Evolutionary conservation across 345 rosid species (phyloP).

Genomic region (Hirschfeldia incana): DNA sequence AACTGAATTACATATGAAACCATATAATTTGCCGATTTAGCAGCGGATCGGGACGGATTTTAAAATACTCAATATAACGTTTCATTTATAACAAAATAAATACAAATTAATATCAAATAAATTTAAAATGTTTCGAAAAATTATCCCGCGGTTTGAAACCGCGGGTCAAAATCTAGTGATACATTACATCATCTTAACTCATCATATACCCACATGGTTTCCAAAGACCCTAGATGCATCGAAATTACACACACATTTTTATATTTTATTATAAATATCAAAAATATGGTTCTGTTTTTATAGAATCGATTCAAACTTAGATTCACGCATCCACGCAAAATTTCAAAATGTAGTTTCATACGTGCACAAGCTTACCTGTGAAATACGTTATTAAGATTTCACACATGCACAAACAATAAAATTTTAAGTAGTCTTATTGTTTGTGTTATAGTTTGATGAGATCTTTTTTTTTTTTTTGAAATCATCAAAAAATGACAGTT

Average conservation of each 20-base stretch:
- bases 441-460: not conserved
- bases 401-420: no score
- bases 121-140: no score
- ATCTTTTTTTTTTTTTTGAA: not conserved
- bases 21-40: no score
- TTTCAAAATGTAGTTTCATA: not conserved
- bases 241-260: not conserved
- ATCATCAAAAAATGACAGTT: not conserved
- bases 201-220: not conserved
- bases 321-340: slow-evolving; percentile 7
- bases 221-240: not conserved
- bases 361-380: not conserved
- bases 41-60: no score
- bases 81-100: no score
- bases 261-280: not conserved
- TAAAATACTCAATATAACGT: no score
- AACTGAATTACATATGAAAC: no score
- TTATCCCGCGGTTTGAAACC: no score
- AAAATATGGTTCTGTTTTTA: not conserved
- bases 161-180: not conserved
- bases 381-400: no score
- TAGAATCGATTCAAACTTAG: not conserved
- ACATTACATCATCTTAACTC: not conserved
- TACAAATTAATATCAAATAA: no score
- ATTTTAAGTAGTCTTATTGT: not conserved